Percentiles rank a stretch among this genome's conserved stretches.
phyloP scores from a whole-genome alignment of 768 basidiomycete genomes.

The Russula olivacea region DNA sequence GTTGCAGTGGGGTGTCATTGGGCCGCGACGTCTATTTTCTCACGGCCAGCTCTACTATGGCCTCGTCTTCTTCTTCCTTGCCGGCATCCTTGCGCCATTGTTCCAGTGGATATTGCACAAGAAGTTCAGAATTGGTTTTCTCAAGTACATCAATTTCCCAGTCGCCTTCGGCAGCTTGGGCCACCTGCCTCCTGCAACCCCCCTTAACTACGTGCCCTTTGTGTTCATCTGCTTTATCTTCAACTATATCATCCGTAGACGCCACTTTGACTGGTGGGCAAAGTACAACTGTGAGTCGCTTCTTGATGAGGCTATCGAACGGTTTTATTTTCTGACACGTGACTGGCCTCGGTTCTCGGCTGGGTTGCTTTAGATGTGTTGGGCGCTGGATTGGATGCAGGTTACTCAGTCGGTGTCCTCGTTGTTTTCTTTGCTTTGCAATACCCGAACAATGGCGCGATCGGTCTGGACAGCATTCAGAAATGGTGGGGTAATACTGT shows the following conservation, averaged over 20 bases:
- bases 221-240: slow-evolving; percentile 35
- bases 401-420: slow-evolving; percentile 51
- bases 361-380: slow-evolving; percentile 42
- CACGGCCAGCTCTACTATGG: slow-evolving; percentile 20
- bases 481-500: slow-evolving; percentile 68
- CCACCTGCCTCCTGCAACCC: too few species aligned
- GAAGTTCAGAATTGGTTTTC: slow-evolving; percentile 24
- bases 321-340: slow-evolving; percentile 28
- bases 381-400: slow-evolving; percentile 67
- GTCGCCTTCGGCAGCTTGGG: slow-evolving; percentile 36
- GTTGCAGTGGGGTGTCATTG: slow-evolving; percentile 56
- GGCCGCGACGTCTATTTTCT: slow-evolving; percentile 43
- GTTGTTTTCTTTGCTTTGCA: slow-evolving; percentile 57
- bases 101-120: slow-evolving; percentile 44
- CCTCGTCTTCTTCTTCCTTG: slow-evolving; percentile 68
- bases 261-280: slow-evolving; percentile 38
- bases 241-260: slow-evolving; percentile 36
- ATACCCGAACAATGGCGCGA: slow-evolving; percentile 55
- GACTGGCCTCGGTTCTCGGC: too few species aligned
- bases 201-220: slow-evolving; percentile 32
- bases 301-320: neutral
- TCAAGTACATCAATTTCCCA: slow-evolving; percentile 57
- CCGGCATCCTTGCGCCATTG: slow-evolving; percentile 61
- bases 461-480: slow-evolving; percentile 49
- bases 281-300: slow-evolving; percentile 34